Percentiles rank a stretch among this genome's conserved stretches.
These are phyloP conservation scores for Bipolaris sorokiniana DNA, from an alignment of 2,329 filamentous ascomycete genomes.

Conservation along the genomic window DNA sequence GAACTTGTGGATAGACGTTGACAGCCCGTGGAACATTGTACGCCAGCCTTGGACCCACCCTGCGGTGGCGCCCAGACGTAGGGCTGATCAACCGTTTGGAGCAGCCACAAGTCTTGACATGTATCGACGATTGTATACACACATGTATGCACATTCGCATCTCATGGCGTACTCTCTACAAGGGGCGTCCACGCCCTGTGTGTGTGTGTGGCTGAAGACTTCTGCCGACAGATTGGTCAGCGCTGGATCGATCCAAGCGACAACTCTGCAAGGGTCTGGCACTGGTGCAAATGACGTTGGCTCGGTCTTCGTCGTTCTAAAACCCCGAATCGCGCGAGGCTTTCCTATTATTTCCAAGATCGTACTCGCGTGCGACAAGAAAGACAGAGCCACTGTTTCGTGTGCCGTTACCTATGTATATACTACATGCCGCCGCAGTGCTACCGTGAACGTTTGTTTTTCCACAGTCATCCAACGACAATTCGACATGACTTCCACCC, in stretches of 20 bases:
- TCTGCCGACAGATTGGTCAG: neutral
- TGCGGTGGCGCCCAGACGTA: neutral
- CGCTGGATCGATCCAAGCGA: slow-evolving; percentile 15
- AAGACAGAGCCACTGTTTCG: neutral
- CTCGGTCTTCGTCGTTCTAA: slow-evolving; percentile 11
- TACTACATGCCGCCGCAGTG: slow-evolving; percentile 9
- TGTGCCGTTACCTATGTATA: neutral
- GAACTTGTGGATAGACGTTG: neutral
- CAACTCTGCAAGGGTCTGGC: slow-evolving; percentile 8
- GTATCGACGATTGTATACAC: no score
- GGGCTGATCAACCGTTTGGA: slow-evolving; percentile 2
- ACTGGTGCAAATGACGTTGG: slow-evolving; percentile 7
- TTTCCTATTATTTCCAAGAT: neutral
- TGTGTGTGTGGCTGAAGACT: slow-evolving; percentile 6
- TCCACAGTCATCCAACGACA: neutral
- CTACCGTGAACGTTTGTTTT: neutral
- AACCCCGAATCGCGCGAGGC: slow-evolving; percentile 10
- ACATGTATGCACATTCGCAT: neutral
- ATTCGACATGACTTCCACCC: slow-evolving; percentile 11
- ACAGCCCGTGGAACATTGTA: slow-evolving; percentile 7
- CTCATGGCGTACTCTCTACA: neutral
- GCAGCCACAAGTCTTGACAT: neutral
- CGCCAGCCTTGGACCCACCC: neutral
- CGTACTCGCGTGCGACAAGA: slow-evolving; percentile 3
- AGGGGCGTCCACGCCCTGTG: neutral